Evolutionary conservation across 1,284 basidiomycete species (phyloP), one percentile per base, ranked within the genome.

Genomic region (Schizophyllum commune): DNA sequence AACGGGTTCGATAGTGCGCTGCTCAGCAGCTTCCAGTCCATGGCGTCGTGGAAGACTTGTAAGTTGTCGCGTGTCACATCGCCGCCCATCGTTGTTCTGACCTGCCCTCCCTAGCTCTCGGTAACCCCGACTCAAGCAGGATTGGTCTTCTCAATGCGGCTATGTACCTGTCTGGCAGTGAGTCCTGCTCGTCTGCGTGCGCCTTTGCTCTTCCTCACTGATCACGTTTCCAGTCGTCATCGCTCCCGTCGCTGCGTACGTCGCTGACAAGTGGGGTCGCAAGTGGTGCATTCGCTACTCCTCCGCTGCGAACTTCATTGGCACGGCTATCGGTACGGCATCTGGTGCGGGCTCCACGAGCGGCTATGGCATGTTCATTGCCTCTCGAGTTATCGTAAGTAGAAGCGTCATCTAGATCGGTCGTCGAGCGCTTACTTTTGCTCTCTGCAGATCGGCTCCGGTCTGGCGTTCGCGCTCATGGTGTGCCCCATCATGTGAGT

Each of bases 281-380:
- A 64, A 64, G 55, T 64, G 63, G 63, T 56, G 61, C 51, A 60
- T 64, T 22, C 58, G 60, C 19, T 62, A 59, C 32, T 52, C 56
- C 3, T 53, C 63, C 5, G 34, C 59, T 15, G 52, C 61, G 11
- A 62, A 62, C 27, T 53, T 62, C 7, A 22, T 62, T 21, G 61
- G 61, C n/a, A 62, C 61, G 17, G 61, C 61, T 15, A 60, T 62
- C 20, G 61, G 61, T 1, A 55, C 58, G 32, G 61, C 58, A 6
- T 54, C 61, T 19, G 61, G 61, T 19, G 57, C 58, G 27, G 58
- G 61, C 13, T 51, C 22, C 13, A 19, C 61, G 7, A 54, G 59
- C 32, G 61, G 61, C 27, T 62, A 62, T 27, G 61, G 58, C 11
- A 57, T 59, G 58, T 62, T 62, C 55, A 60, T 62, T 32, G 51